Base-by-base conservation (phyloP, 768 basidiomycete species). In the Coprinellus micaceus region DNA sequence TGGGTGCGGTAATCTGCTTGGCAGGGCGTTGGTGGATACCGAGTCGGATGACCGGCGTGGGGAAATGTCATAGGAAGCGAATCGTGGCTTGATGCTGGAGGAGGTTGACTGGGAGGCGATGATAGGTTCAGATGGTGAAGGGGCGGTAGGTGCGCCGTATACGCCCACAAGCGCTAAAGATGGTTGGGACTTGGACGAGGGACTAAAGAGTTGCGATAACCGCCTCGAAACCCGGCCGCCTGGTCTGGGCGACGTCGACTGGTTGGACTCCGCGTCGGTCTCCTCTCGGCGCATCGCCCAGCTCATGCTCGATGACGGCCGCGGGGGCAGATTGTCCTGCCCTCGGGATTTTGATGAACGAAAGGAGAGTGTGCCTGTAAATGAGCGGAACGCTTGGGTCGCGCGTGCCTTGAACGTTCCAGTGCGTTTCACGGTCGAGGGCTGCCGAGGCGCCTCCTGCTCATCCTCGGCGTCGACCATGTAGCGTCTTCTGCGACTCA, bases 351-450 rank as follows among this genome's bases (percentile, higher is more conserved):
- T 75, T 15, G 67, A 64, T 22, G 61, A 56, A 17, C 54, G 29
- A 4, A 55, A 52, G 12, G 53, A 52, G 40, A 62, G 51, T 51
- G 57, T 78, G 33, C 72, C 71, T 66, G 71, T 80, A 19, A 82
- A 72, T 40, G 77, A 79, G 54, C 64, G 70, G 24, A 82, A 70
- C 13, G 77, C 79, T 60, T 71, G 74, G 41, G 70, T 74, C 1
- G 80, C 79, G 47, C 76, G 72, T 30, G 69, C 69, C 58, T 64
- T 76, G 56, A 81, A 68, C 5, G 79, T 76, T 60, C 69, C 73
- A 54, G 77, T 66, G 36, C 70, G 62, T 63, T 75, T 71, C 24
- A 63, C 19, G 19, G 63, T 45, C 30, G 62, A 30, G 25, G 65
- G 51, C 37, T 64, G 44, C 40, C 36, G 36, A 37, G 36, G 57